phyloP scores from a whole-genome alignment of 495 filamentous ascomycete species.

The Tricharina praecox region DNA sequence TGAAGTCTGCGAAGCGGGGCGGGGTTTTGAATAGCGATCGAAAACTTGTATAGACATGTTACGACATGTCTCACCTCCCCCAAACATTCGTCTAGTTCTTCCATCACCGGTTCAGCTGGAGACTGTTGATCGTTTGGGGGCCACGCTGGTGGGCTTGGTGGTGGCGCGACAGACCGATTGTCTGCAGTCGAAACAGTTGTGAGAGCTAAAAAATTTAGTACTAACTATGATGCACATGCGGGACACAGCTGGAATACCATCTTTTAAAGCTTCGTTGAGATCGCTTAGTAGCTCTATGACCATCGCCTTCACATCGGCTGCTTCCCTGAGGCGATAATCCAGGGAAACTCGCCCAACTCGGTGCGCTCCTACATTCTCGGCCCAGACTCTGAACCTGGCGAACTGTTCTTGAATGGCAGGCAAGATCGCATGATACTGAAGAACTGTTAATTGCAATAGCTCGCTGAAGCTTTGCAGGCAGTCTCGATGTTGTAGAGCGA shows the following conservation, averaged over 20 bases:
- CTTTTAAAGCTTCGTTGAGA: not conserved
- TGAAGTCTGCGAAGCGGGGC: constrained; percentile 23
- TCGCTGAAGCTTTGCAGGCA: too few species aligned
- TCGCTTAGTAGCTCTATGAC: not conserved
- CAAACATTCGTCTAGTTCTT: constrained; percentile 12
- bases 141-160: not conserved
- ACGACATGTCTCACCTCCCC: constrained; percentile 11
- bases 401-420: too few species aligned
- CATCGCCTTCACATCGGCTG: not conserved
- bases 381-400: too few species aligned
- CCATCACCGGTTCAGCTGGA: not conserved
- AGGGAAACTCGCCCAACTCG: too few species aligned
- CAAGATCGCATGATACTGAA: too few species aligned
- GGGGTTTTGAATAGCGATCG: constrained; percentile 16
- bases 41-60: constrained; percentile 14
- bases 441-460: too few species aligned
- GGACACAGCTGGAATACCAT: constrained; percentile 2
- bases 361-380: too few species aligned
- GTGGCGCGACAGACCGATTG: too few species aligned
- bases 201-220: not conserved
- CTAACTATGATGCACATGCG: not conserved
- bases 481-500: too few species aligned
- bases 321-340: constrained; percentile 6
- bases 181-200: not conserved
- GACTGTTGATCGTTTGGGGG: not conserved